Conservation (phyloP, 768 basidiomycete genomes). For the Suillus cothurnatus region DNA sequence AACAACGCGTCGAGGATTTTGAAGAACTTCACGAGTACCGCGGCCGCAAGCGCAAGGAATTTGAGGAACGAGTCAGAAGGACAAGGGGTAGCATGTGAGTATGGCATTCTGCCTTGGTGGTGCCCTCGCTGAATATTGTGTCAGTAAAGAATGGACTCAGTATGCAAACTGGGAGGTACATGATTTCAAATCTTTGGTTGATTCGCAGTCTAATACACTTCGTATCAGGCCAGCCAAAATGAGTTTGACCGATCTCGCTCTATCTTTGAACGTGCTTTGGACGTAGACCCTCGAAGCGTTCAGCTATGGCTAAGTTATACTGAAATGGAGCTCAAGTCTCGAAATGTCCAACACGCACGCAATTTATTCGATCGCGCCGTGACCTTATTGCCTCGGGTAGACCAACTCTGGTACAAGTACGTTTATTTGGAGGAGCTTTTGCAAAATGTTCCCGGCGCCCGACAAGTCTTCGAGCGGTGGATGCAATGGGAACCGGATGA, state of each 20-base stretch:
- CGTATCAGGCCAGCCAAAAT: constrained; percentile 82
- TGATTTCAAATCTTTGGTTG: background rate
- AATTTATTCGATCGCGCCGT: constrained; percentile 98
- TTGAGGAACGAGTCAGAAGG: constrained; percentile 84
- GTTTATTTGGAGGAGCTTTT: constrained; percentile 98
- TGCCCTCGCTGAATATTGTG: constrained; percentile 7
- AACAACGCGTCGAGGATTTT: constrained; percentile 94
- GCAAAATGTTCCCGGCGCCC: constrained; percentile 93
- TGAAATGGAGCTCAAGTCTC: constrained; percentile 97
- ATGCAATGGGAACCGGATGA: constrained; percentile 99
- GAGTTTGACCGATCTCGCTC: constrained; percentile 95
- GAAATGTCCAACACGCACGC: constrained; percentile 95
- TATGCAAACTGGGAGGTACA: constrained; percentile 85
- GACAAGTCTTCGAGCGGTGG: constrained; percentile 99
- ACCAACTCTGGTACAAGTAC: constrained; percentile 99
- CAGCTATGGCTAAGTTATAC: constrained; percentile 95
- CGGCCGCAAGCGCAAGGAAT: constrained; percentile 90
- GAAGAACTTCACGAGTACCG: constrained; percentile 91
- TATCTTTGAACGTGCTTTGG: constrained; percentile 94
- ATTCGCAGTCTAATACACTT: constrained; percentile 16
- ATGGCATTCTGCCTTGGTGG: background rate
- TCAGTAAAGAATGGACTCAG: constrained; percentile 84
- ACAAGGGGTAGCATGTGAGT: constrained; percentile 80
- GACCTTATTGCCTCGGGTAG: constrained; percentile 92
- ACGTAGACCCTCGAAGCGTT: constrained; percentile 88